phyloP scores from a whole-genome alignment of 495 filamentous ascomycete species.

The Hypoxylon fuscum region DNA sequence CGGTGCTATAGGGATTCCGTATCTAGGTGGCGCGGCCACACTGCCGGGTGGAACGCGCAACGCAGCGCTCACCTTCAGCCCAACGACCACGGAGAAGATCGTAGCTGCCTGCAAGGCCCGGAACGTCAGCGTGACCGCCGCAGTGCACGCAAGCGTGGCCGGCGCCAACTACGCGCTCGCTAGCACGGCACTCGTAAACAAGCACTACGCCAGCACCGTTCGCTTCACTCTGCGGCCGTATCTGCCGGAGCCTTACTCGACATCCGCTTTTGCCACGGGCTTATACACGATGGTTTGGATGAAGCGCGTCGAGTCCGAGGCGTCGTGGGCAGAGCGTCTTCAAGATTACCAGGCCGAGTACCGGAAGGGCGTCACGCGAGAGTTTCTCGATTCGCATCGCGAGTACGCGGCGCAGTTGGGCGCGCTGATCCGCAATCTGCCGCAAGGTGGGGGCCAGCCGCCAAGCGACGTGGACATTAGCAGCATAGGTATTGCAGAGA shows the following conservation, averaged over 20 bases:
- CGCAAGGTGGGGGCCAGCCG: slow-evolving; percentile 18
- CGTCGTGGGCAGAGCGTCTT: too few relatives aligned
- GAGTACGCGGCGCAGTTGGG: too few relatives aligned
- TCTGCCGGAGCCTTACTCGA: slow-evolving; percentile 41
- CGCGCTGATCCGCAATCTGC: slow-evolving; percentile 21
- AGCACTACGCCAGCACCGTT: slow-evolving; percentile 47
- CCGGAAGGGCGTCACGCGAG: too few relatives aligned
- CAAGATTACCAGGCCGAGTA: too few relatives aligned
- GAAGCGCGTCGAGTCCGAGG: too few relatives aligned
- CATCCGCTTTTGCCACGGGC: slow-evolving; percentile 28
- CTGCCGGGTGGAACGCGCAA: neutral
- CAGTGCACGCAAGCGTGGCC: slow-evolving; percentile 45
- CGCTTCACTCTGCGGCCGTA: slow-evolving; percentile 39
- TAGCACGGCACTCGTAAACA: slow-evolving; percentile 14
- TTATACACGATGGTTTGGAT: slow-evolving; percentile 37
- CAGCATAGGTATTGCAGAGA: slow-evolving; percentile 44
- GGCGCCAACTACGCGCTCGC: slow-evolving; percentile 39
- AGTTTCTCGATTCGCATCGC: too few relatives aligned
- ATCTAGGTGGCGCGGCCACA: slow-evolving; percentile 28
- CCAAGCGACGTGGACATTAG: slow-evolving; percentile 48
- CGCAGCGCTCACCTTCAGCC: slow-evolving; percentile 5
- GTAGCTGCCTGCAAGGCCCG: slow-evolving; percentile 26
- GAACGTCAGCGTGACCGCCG: slow-evolving; percentile 30
- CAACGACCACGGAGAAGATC: slow-evolving; percentile 23
- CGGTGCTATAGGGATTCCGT: slow-evolving; percentile 32